Percentiles rank a stretch among this genome's conserved stretches.
Evolutionary conservation across 1,284 basidiomycete genomes (phyloP).

Genomic region (Coniferiporia sulphurascens): DNA sequence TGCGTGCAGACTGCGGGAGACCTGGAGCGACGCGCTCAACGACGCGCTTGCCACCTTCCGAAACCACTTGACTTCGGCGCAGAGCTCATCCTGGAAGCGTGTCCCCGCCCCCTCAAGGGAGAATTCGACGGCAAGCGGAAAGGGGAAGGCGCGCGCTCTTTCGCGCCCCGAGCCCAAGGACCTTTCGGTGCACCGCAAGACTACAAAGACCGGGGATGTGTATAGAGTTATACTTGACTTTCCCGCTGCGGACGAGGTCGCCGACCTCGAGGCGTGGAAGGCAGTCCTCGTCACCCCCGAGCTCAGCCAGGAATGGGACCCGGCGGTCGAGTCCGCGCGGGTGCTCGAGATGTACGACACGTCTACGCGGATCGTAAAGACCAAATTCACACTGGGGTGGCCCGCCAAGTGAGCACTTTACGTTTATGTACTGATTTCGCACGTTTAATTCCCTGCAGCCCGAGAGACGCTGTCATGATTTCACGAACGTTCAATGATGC

Average conservation of each 20-base stretch:
- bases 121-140: conserved; percentile 38
- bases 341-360: conserved; percentile 85
- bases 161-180: conserved; percentile 56
- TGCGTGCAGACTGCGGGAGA: conserved; percentile 55
- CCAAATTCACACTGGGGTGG: conserved; percentile 92
- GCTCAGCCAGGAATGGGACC: conserved; percentile 87
- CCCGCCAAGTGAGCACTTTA: conserved; percentile 77
- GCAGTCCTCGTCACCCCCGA: conserved; percentile 83
- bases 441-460: conserved; percentile 43
- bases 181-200: conserved; percentile 64
- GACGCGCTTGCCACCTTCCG: conserved; percentile 69
- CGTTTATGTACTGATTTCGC: conserved; percentile 6
- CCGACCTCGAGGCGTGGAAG: conserved; percentile 76
- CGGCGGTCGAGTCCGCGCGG: conserved; percentile 82
- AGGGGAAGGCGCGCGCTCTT: conserved; percentile 53
- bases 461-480: conserved; percentile 90
- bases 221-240: conserved; percentile 83
- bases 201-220: conserved; percentile 66
- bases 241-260: conserved; percentile 53
- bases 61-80: conserved; percentile 58
- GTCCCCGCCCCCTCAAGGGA: conserved; percentile 43
- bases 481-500: conserved; percentile 79
- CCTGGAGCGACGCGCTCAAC: conserved; percentile 68
- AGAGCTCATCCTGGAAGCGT: conserved; percentile 67
- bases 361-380: conserved; percentile 81